Evolutionary conservation across 31 red algal species (phyloP), one percentile per base, ranked within the genome.

Genomic region (Endocladia muricata): DNA sequence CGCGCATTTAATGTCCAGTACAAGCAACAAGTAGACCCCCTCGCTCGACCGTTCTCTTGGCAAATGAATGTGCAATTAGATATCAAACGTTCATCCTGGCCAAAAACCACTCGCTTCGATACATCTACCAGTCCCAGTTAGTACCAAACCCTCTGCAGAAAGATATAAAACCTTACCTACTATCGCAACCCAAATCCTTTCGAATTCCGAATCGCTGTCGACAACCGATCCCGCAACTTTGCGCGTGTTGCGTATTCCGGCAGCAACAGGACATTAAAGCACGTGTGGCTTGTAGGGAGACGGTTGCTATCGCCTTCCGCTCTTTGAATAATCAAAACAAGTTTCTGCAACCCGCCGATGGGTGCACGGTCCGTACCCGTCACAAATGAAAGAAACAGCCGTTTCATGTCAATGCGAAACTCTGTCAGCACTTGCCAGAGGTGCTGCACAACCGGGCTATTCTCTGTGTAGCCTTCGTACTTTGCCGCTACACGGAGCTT

Each of bases 251-350:
- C 44, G 56, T 97, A 97, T 9, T 97, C 89, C n/a, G 94, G 94
- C 23, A 97, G 75, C 22, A 97, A 78, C 26, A 97, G 56, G 3
- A 93, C 79, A 43, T 97, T 97, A 68, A 97, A 97, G 65, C 94
- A 97, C 17, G 94, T 97, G 57, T 94, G 91, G 23, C 90, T 74
- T 28, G 94, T 97, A 11, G 94, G 94, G 39, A 97, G 70, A 1
- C 90, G 85, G 48, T 93, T 88, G 3, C 79, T 90, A 41, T 97
- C 94, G 2, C 84, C 57, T 32, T 79, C 90, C 26, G 90, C 90
- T 37, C 94, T 51, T 55, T 97, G 94, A 37, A 97, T 83, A 28
- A 97, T 49, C 31, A 97, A 71, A 25, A 83, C 73, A 36, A 97
- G 62, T 21, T 84, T 88, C 37, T 83, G 73, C 19, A 97, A 70